Evolutionary conservation across 495 filamentous ascomycete genomes (phyloP).

Genomic region (Chaetomium cochliodes): DNA sequence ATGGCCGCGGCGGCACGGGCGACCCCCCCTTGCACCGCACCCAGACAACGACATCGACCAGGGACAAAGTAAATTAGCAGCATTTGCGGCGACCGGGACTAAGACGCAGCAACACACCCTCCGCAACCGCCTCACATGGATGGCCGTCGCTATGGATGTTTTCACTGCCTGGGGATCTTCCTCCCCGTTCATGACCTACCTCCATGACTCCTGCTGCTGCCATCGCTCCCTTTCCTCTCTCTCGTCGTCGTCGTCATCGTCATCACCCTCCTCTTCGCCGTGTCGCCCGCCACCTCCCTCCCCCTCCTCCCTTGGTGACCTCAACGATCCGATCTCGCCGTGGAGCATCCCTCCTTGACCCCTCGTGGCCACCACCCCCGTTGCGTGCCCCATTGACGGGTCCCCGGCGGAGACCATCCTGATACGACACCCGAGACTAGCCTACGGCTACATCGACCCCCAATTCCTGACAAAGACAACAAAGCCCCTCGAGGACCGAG

Average conservation of each 20-base stretch:
- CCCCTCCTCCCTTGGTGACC: slow-evolving; percentile 8
- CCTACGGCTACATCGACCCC: not conserved
- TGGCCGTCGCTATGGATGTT: slow-evolving; percentile 34
- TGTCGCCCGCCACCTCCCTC: not conserved
- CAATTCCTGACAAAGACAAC: slow-evolving; percentile 13
- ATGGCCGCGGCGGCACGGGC: slow-evolving; percentile 28
- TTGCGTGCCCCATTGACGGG: not conserved
- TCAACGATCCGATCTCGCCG: slow-evolving; percentile 19
- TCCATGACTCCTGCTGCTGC: not conserved
- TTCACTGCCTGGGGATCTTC: slow-evolving; percentile 31
- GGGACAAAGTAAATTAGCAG: slow-evolving; percentile 42
- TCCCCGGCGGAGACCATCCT: slow-evolving; percentile 10
- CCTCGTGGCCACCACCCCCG: slow-evolving; percentile 17
- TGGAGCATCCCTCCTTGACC: slow-evolving; percentile 15
- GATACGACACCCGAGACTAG: not conserved
- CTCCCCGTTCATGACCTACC: slow-evolving; percentile 17
- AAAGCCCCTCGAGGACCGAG: not conserved
- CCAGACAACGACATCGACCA: slow-evolving; percentile 41
- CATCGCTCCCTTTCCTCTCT: slow-evolving; percentile 1
- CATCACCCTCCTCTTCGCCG: not conserved
- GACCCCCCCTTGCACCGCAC: slow-evolving; percentile 33
- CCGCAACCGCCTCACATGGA: slow-evolving; percentile 40
- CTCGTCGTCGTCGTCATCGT: not conserved
- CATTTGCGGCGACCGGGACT: slow-evolving; percentile 40
- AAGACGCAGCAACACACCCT: slow-evolving; percentile 34